Base-by-base conservation (phyloP, 2,329 filamentous ascomycete genomes). In the Nothophoma quercina region DNA sequence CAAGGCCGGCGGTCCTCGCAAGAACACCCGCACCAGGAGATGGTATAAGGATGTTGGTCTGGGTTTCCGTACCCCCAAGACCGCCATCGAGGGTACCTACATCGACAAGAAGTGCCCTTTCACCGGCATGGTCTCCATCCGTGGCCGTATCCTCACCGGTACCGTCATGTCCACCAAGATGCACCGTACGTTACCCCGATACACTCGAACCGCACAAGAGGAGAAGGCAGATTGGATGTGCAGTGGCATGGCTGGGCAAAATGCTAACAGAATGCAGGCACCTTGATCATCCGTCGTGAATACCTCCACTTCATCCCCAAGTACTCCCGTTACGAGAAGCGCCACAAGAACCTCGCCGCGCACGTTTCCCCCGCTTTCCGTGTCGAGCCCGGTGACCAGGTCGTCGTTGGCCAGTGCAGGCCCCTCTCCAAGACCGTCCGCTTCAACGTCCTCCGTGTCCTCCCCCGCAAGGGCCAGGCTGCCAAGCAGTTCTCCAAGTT, bases 31-130 rank as follows among this genome's bases (percentile, higher is more conserved):
- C 52, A 69, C 52, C 65, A 89, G 91, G 83, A 88, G 93, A 93
- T 93, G 88, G 92, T 97, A 96, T 84, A 99, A 99, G 90, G 95
- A 99, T 78, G 92, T 99, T 75, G 95, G 95, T 84, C 87, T 99
- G 81, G 95, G 95, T 75, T 99, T 99, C 90, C 89, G 91, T 81
- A 99, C 95, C 78, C 95, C 95, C 81, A 96, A 93, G 88, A 92
- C 84, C 74, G 95, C 95, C 81, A 99, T 99, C 87, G 93, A 98
- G 83, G 95, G 95, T 79, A 90, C 80, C 83, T 99, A 98, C 86
- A 99, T 99, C 78, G 95, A 99, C 89, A 99, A 99, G 91, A 99
- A 99, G 88, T 99, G 95, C 90, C 95, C 95, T 71, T 99, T 99
- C 89, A 96, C 92, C 73, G 96, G 96, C 80, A 86, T 93, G 80